Evolutionary conservation across 805 yeast genomes (phyloP).

Genomic region (Candida chauliodis): DNA sequence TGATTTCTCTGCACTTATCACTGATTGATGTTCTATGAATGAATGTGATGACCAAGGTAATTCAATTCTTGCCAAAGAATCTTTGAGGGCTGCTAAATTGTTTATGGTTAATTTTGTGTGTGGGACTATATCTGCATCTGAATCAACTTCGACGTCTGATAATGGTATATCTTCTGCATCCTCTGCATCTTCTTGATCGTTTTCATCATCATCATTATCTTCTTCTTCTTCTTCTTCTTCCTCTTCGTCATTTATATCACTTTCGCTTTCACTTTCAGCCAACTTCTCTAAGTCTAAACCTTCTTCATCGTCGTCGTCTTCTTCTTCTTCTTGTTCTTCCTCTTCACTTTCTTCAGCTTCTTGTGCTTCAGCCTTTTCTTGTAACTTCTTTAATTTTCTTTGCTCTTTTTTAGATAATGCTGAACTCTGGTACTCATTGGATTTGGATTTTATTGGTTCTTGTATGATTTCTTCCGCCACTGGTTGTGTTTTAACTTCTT

Average conservation of each 20-base stretch:
- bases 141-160: conserved; percentile 88
- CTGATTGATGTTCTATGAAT: conserved; percentile 80
- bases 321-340: conserved; percentile 32
- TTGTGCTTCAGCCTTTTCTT: conserved; percentile 20
- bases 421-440: conserved; percentile 42
- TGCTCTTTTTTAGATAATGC: conserved; percentile 61
- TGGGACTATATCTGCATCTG: conserved; percentile 93
- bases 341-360: conserved; percentile 24
- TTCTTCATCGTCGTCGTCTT: conserved; percentile 41
- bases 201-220: conserved; percentile 43
- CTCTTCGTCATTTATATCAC: conserved; percentile 28
- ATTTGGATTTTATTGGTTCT: conserved; percentile 9
- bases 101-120: conserved; percentile 85
- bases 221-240: conserved; percentile 33
- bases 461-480: conserved; percentile 6
- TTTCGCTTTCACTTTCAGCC: conserved; percentile 54
- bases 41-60: conserved; percentile 63
- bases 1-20: conserved; percentile 57
- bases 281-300: conserved; percentile 49
- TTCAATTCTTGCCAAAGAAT: conserved; percentile 62
- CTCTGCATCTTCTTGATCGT: conserved; percentile 49
- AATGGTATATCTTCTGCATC: conserved; percentile 82
- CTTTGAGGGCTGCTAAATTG: conserved; percentile 78
- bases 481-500: conserved; percentile 11
- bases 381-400: conserved; percentile 53